These are phyloP conservation scores for Rhizopus delemar DNA, from an alignment of 371 early-diverging fungal genomes.

Conservation along the genomic window DNA sequence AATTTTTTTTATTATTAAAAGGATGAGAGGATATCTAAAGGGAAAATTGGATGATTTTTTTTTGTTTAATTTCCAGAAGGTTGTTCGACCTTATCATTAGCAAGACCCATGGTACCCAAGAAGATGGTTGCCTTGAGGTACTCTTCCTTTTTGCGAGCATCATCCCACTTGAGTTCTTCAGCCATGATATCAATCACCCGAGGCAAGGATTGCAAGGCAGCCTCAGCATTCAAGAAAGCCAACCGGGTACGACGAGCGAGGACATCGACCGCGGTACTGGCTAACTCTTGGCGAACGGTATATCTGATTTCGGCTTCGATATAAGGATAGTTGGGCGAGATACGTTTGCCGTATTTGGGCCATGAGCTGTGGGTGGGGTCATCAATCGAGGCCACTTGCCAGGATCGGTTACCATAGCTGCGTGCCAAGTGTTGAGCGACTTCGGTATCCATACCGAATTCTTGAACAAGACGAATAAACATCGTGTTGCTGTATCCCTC, in stretches of 20 bases:
- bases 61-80: not conserved
- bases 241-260: conserved; percentile 92
- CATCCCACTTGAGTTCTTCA: conserved; percentile 82
- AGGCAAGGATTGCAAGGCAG: conserved; percentile 84
- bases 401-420: conserved; percentile 96
- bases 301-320: conserved; percentile 96
- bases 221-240: conserved; percentile 93
- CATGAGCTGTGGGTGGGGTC: conserved; percentile 71
- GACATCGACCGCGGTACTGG: conserved; percentile 92
- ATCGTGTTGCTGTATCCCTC: conserved; percentile 86
- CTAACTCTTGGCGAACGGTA: conserved; percentile 91
- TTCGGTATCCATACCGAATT: conserved; percentile 92
- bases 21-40: no score
- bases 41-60: not conserved
- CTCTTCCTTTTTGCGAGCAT: conserved; percentile 69
- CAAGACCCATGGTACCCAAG: conserved; percentile 89
- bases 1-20: no score
- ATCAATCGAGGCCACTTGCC: conserved; percentile 84
- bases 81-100: conserved; percentile 16
- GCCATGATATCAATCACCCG: conserved; percentile 91
- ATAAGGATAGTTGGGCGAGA: conserved; percentile 87
- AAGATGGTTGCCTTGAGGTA: conserved; percentile 70
- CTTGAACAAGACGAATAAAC: conserved; percentile 89
- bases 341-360: conserved; percentile 80
- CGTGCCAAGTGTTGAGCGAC: conserved; percentile 91